phyloP scores from a whole-genome alignment of 2,329 filamentous ascomycete species.

The Fusarium nanum region DNA sequence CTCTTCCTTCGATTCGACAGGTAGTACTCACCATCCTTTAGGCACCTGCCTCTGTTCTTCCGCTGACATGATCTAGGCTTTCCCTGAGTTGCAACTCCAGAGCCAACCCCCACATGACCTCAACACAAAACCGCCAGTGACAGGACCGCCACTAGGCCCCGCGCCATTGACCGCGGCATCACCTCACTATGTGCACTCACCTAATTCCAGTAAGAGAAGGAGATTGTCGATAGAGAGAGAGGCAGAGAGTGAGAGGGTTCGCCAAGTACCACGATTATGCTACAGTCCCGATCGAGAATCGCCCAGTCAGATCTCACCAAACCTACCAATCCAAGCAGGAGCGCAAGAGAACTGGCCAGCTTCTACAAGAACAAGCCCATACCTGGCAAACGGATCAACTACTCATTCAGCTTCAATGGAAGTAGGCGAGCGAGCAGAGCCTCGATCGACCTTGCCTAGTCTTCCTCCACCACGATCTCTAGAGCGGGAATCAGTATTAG shows the following conservation, averaged over 20 bases:
- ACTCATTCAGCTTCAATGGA: conserved; percentile 50
- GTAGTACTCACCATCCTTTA: conserved; percentile 49
- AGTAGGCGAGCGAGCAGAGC: conserved; percentile 51
- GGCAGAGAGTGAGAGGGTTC: conserved; percentile 53
- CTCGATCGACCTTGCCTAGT: conserved; percentile 55
- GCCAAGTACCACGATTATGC: conserved; percentile 62
- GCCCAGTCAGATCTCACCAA: conserved; percentile 54
- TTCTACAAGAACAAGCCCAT: conserved; percentile 51
- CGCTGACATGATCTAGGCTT: conserved; percentile 53
- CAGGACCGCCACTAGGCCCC: conserved; percentile 52
- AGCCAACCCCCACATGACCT: conserved; percentile 51
- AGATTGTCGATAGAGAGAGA: conserved; percentile 58
- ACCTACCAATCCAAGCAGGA: conserved; percentile 37
- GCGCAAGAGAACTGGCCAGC: conserved; percentile 53
- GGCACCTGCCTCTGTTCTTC: background rate
- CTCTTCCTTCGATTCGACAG: conserved; percentile 65
- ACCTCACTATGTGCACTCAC: conserved; percentile 63
- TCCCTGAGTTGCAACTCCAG: conserved; percentile 58
- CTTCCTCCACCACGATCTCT: conserved; percentile 54
- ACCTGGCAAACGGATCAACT: conserved; percentile 45
- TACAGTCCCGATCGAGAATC: conserved; percentile 50
- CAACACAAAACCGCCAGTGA: conserved; percentile 48
- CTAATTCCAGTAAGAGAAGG: conserved; percentile 61
- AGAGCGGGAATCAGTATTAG: conserved; percentile 51
- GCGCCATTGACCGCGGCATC: conserved; percentile 50